Percentiles rank a stretch among this genome's conserved stretches.
Evolutionary conservation across 441 rosid genomes (phyloP).

Genomic region (Erodium moschatum): DNA sequence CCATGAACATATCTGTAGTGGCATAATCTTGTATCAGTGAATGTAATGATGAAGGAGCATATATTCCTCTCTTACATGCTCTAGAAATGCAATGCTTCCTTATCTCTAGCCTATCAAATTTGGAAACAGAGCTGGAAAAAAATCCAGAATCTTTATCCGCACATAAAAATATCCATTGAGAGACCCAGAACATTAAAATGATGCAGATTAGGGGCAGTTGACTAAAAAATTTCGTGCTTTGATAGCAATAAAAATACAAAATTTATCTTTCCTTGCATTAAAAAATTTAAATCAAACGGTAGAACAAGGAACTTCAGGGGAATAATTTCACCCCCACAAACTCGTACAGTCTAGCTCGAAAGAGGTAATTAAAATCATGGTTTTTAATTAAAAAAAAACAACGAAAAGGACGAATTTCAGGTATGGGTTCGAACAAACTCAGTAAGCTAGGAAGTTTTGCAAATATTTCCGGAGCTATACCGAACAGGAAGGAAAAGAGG

Average conservation of each 20-base stretch:
- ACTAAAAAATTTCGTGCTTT: not conserved
- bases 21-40: constrained; percentile 18
- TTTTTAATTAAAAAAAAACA: no score
- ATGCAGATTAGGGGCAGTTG: not conserved
- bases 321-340: no score
- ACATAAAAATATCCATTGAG: not conserved
- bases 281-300: not conserved
- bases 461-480: no score
- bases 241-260: not conserved
- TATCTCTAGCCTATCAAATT: not conserved
- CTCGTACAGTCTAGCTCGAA: no score
- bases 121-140: not conserved
- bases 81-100: not conserved
- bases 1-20: constrained; percentile 69
- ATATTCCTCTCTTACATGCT: not conserved
- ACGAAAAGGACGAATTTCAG: no score
- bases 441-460: no score
- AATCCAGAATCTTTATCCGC: not conserved
- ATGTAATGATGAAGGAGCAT: constrained; percentile 3
- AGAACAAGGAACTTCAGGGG: no score
- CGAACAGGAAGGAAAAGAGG: no score
- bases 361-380: no score
- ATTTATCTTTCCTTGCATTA: not conserved
- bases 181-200: no score
- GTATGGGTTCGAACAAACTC: no score